phyloP scores from a whole-genome alignment of 2,329 filamentous ascomycete genomes.

The Graphiopsis chlorocephala region DNA sequence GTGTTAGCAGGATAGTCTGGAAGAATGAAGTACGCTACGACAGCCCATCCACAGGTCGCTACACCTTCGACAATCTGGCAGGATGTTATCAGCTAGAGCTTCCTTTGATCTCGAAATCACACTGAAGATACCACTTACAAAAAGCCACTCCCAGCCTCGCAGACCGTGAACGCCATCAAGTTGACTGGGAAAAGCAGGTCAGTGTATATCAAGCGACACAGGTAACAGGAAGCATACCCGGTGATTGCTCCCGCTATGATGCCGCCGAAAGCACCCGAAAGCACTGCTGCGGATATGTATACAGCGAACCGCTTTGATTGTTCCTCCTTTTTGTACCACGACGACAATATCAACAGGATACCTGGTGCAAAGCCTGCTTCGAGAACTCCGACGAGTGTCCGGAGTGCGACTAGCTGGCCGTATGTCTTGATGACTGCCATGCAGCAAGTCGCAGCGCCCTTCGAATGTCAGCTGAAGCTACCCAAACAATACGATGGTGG shows the following conservation, averaged over 20 bases:
- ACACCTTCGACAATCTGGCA: conserved; percentile 35
- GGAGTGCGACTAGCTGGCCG: conserved; percentile 49
- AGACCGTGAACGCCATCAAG: conserved; percentile 41
- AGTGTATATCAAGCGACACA: not conserved
- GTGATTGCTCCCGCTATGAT: conserved; percentile 40
- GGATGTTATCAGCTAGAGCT: not conserved
- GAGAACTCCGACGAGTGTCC: conserved; percentile 55
- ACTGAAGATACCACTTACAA: conserved; percentile 27
- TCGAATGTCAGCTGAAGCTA: not conserved
- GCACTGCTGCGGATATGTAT: conserved; percentile 58
- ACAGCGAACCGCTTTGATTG: conserved; percentile 56
- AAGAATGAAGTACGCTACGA: conserved; percentile 46
- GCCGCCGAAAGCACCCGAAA: conserved; percentile 52
- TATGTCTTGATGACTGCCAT: conserved; percentile 52
- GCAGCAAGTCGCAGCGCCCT: conserved; percentile 35
- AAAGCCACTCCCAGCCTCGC: conserved; percentile 44
- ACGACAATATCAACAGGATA: conserved; percentile 54
- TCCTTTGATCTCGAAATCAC: not conserved
- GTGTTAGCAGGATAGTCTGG: conserved; percentile 51
- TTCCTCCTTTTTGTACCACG: conserved; percentile 60
- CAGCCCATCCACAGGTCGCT: conserved; percentile 46
- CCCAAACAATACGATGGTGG: no score
- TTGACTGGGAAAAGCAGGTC: conserved; percentile 8
- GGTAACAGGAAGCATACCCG: conserved; percentile 5
- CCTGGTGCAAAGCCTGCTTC: conserved; percentile 57